These are phyloP conservation scores for Pythium chondricola DNA, from an alignment of 352 stramenopile genomes.

Conservation along the genomic window DNA sequence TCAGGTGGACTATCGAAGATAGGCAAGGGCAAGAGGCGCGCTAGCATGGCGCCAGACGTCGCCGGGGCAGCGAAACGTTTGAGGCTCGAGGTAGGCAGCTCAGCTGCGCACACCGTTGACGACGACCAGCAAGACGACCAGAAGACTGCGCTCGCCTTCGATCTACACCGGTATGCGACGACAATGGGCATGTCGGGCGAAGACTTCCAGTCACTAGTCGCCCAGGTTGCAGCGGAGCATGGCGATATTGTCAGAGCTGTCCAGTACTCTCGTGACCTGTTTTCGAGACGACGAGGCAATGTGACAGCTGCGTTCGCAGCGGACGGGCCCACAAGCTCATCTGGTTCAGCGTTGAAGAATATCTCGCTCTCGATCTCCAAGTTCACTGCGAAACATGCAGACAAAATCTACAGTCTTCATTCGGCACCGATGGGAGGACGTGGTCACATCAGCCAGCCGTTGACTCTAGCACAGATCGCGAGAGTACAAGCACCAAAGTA, in stretches of 20 bases:
- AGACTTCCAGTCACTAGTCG: slow-evolving; percentile 36
- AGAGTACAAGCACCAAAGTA: slow-evolving; percentile 45
- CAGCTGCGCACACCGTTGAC: neutral
- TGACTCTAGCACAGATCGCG: slow-evolving; percentile 26
- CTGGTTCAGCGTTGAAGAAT: slow-evolving; percentile 31
- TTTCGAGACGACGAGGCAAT: slow-evolving; percentile 19
- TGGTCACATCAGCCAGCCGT: slow-evolving; percentile 3
- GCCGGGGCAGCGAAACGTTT: too few relatives aligned
- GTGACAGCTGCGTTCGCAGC: neutral
- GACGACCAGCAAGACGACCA: slow-evolving; percentile 34
- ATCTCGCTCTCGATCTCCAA: slow-evolving; percentile 55
- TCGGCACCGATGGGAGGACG: slow-evolving; percentile 3
- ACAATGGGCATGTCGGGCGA: slow-evolving; percentile 32
- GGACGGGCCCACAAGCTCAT: neutral
- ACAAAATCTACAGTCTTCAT: slow-evolving; percentile 35
- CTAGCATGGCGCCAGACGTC: too few relatives aligned
- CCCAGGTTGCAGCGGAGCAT: slow-evolving; percentile 26
- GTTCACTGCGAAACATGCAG: slow-evolving; percentile 48
- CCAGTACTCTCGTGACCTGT: slow-evolving; percentile 51
- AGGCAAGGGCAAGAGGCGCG: too few relatives aligned
- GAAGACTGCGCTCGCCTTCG: slow-evolving; percentile 28
- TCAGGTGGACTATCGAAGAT: neutral
- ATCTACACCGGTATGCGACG: slow-evolving; percentile 47
- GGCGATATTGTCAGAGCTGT: slow-evolving; percentile 45
- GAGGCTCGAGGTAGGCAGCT: too few relatives aligned